Evolutionary conservation across 2,329 filamentous ascomycete genomes (phyloP), one percentile per base, ranked within the genome.

Genomic region (Aspergillus costaricaensis): DNA sequence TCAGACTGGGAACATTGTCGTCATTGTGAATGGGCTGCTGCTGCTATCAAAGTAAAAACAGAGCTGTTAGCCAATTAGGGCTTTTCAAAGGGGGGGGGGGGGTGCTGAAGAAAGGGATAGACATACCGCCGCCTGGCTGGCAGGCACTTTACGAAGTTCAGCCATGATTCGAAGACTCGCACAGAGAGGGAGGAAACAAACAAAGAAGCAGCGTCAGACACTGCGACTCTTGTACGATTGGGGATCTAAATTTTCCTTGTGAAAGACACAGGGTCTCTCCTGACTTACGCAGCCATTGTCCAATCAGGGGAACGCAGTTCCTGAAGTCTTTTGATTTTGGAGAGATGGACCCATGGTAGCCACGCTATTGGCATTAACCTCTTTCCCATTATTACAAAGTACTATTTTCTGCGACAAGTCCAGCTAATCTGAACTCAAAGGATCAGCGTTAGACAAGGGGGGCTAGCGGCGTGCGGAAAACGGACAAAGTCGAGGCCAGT

Each of bases 1-100:
- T 60, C 30, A 68, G 57, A 30, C 48, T 67, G 32, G 66, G 60
- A 30, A 64, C 58, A 9, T 54, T 41, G 17, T 55, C 30, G 32
- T 62, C 56, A 49, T 60, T 15, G n/a, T 25, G 30, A 39, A 39
- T 54, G 36, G 38, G 32, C 32, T 39, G 51, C 32, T 43, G 32
- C 32, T 36, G 32, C 32, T 15, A 12, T 32, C 30, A 32, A 14
- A 30, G 27, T 30, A 9, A 12, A 36, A 36, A 15, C 2, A 30
- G 30, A 39, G 8, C n/a, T n/a, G 15, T 44, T 44, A 21, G 41
- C 17, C 41, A 6, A 21, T 44, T 44, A 21, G 41, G 17, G 41
- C 9, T 44, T 17, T 17, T 5, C 17, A 19, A 9, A 25, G 14
- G 44, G 15, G 2, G 10, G 19, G n/a, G 14, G 44, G 15, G 2